phyloP scores from a whole-genome alignment of 1,139 yeast genomes.

The Suhomyces guaymorum region DNA sequence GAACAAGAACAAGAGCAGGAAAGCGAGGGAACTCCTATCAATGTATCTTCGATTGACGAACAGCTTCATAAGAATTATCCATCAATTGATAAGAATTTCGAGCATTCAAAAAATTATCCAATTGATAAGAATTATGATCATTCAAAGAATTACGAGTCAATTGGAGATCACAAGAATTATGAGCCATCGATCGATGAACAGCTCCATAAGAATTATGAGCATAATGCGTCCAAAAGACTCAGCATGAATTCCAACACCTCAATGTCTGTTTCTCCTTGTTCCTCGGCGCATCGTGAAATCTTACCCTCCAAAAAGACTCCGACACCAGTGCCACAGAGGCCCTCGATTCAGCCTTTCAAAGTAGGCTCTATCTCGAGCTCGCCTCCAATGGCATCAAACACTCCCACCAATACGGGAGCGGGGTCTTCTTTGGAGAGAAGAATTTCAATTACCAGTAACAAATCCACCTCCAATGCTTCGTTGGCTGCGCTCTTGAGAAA shows the following conservation, averaged over 20 bases:
- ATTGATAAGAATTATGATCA: too few species aligned
- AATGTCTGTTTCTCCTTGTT: slow-evolving; percentile 34
- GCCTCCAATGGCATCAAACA: slow-evolving; percentile 34
- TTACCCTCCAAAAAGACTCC: slow-evolving; percentile 17
- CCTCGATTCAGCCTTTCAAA: slow-evolving; percentile 57
- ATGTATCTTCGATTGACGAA: slow-evolving; percentile 7
- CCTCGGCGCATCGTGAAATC: slow-evolving; percentile 17
- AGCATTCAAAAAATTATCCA: too few species aligned
- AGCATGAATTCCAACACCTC: slow-evolving; percentile 18
- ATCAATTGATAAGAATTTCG: too few species aligned
- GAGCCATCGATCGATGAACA: slow-evolving; percentile 6
- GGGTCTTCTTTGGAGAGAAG: slow-evolving; percentile 42
- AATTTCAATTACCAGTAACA: slow-evolving; percentile 47
- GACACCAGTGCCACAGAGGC: slow-evolving; percentile 28
- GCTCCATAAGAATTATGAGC: slow-evolving; percentile 5
- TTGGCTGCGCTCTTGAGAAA: slow-evolving; percentile 55
- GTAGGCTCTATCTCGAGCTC: slow-evolving; percentile 60
- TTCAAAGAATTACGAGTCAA: too few species aligned
- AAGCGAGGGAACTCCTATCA: slow-evolving; percentile 3
- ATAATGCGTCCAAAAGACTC: slow-evolving; percentile 16
- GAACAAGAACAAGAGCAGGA: slow-evolving; percentile 5
- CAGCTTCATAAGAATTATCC: too few species aligned
- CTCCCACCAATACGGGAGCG: slow-evolving; percentile 23
- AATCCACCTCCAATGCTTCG: slow-evolving; percentile 57
- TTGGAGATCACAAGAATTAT: too few species aligned